A percentile compares a stretch with the other conserved stretches of the same genome.
Evolutionary conservation across 805 yeast species (phyloP).

Genomic region (Isabelozyma gotoi): DNA sequence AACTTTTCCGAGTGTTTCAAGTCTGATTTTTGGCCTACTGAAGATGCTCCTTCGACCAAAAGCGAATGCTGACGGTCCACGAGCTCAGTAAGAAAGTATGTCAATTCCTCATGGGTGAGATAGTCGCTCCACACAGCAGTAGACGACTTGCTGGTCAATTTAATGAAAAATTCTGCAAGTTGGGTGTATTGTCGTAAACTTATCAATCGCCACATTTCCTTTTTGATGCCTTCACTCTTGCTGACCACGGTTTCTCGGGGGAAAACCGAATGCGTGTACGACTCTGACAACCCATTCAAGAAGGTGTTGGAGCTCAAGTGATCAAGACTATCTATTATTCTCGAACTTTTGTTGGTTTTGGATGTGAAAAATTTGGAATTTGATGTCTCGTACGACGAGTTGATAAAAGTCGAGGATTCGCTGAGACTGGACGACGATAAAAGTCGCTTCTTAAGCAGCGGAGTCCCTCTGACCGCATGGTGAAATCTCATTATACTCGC

Average conservation of each 20-base stretch:
- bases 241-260: background rate
- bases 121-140: slow-evolving; percentile 4
- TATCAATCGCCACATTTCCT: background rate
- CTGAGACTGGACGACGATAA: background rate
- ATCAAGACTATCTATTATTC: background rate
- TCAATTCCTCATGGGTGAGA: slow-evolving; percentile 17
- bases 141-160: slow-evolving; percentile 8
- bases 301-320: background rate
- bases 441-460: background rate
- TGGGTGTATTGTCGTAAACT: background rate
- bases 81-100: slow-evolving; percentile 15
- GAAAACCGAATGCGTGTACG: background rate
- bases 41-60: slow-evolving; percentile 9
- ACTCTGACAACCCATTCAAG: background rate
- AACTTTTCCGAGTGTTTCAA: slow-evolving; percentile 4
- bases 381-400: background rate
- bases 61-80: slow-evolving; percentile 17
- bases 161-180: slow-evolving; percentile 11
- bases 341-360: background rate
- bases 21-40: background rate
- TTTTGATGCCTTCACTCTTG: background rate
- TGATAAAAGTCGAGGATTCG: background rate
- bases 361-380: no score
- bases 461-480: background rate
- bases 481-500: background rate